These are phyloP conservation scores for Arthrobotrys iridis DNA, from an alignment of 2,329 filamentous ascomycete species.

Conservation along the genomic window DNA sequence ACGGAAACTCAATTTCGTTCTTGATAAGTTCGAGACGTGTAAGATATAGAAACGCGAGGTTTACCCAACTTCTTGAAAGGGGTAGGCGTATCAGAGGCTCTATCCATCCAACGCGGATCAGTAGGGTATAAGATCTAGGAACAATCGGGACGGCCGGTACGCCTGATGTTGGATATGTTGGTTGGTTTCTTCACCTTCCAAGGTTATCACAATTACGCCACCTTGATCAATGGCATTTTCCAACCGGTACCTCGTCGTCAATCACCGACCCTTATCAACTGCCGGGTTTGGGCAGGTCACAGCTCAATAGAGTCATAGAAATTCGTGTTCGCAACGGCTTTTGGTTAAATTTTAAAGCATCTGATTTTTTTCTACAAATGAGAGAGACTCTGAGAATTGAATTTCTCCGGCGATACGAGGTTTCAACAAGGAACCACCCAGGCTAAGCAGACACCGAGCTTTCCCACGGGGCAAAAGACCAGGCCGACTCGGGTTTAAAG, in stretches of 20 bases:
- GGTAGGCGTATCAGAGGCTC: not conserved
- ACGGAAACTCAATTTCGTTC: too few species aligned
- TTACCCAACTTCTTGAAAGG: not conserved
- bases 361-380: too few species aligned
- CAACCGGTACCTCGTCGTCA: not conserved
- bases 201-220: not conserved
- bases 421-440: slow-evolving; percentile 34
- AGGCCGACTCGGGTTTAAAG: not conserved
- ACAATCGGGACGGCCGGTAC: slow-evolving; percentile 14
- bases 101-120: not conserved
- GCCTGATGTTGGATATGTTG: not conserved
- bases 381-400: not conserved
- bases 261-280: slow-evolving; percentile 21
- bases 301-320: slow-evolving; percentile 15
- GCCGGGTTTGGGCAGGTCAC: slow-evolving; percentile 2
- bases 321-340: not conserved
- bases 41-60: too few species aligned
- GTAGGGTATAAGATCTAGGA: not conserved
- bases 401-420: slow-evolving; percentile 25
- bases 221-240: not conserved
- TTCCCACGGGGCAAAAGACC: slow-evolving; percentile 1
- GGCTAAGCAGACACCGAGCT: not conserved
- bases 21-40: too few species aligned
- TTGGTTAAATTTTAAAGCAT: not conserved
- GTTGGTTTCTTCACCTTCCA: slow-evolving; percentile 14